Percentiles rank a stretch among this genome's conserved stretches.
Conservation (phyloP, 768 basidiomycete species). For the Hydnum rufescens region DNA sequence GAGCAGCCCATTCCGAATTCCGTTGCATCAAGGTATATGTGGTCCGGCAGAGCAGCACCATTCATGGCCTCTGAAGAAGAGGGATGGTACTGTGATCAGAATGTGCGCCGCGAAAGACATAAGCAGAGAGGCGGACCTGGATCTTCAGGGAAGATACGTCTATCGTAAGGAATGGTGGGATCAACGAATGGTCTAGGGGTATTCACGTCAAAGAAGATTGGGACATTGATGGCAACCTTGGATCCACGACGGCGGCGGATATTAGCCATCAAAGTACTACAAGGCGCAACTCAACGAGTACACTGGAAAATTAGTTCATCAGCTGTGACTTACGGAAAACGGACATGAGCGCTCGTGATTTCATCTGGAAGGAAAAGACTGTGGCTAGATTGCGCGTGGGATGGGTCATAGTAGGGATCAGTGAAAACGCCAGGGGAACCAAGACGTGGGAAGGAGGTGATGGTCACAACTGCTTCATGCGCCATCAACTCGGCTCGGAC, state of each 20-base stretch:
- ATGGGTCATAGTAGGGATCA: conserved; percentile 67
- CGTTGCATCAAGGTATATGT: conserved; percentile 98
- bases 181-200: conserved; percentile 85
- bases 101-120: background rate
- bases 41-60: conserved; percentile 72
- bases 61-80: conserved; percentile 53
- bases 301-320: too few relatives aligned
- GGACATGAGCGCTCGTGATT: conserved; percentile 90
- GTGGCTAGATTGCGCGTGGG: conserved; percentile 64
- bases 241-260: conserved; percentile 78
- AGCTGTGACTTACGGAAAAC: conserved; percentile 76
- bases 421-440: conserved; percentile 82
- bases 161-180: conserved; percentile 77
- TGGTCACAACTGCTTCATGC: conserved; percentile 77
- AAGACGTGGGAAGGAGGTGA: conserved; percentile 89
- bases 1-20: conserved; percentile 99
- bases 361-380: conserved; percentile 89
- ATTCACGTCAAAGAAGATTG: conserved; percentile 70
- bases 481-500: conserved; percentile 63
- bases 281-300: too few relatives aligned
- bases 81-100: too few relatives aligned
- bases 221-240: conserved; percentile 90
- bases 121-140: conserved; percentile 28
- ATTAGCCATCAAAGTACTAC: conserved; percentile 89
- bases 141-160: conserved; percentile 69